A percentile compares a stretch with the other conserved stretches of the same genome.
phyloP scores from a whole-genome alignment of 371 early-diverging fungal species.

The Actinomortierella wolfii region DNA sequence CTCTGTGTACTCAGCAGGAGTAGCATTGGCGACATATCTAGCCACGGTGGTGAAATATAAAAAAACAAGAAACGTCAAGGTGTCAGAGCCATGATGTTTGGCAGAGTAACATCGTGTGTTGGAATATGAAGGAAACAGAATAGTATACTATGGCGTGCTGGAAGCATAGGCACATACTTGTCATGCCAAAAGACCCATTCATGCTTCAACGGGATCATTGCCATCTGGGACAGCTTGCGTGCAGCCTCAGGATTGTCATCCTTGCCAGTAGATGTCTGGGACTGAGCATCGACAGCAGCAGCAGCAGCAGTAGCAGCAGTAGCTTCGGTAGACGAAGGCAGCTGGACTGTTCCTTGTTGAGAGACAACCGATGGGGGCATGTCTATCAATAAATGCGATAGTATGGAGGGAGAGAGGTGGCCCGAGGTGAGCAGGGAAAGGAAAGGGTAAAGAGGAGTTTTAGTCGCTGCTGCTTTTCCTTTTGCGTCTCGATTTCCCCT shows the following conservation, averaged over 20 bases:
- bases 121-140: no score
- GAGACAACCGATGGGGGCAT: constrained; percentile 46
- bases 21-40: constrained; percentile 59
- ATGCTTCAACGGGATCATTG: constrained; percentile 51
- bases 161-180: constrained; percentile 49
- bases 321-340: no score
- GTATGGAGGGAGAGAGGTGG: neutral
- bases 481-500: no score
- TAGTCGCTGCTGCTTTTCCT: no score
- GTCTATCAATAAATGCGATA: neutral
- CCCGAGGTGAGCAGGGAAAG: neutral
- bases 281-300: no score
- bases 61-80: no score
- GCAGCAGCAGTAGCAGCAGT: no score
- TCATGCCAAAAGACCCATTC: constrained; percentile 73
- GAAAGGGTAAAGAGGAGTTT: neutral
- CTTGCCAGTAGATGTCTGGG: no score
- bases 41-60: neutral
- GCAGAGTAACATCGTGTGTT: no score
- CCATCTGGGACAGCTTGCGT: constrained; percentile 9
- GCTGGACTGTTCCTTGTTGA: constrained; percentile 17
- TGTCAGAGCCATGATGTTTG: no score
- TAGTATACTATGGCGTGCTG: neutral
- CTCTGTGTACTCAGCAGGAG: constrained; percentile 61
- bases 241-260: constrained; percentile 1